Conservation (phyloP, 768 basidiomycete species). For the Macrolepiota dolichaula region DNA sequence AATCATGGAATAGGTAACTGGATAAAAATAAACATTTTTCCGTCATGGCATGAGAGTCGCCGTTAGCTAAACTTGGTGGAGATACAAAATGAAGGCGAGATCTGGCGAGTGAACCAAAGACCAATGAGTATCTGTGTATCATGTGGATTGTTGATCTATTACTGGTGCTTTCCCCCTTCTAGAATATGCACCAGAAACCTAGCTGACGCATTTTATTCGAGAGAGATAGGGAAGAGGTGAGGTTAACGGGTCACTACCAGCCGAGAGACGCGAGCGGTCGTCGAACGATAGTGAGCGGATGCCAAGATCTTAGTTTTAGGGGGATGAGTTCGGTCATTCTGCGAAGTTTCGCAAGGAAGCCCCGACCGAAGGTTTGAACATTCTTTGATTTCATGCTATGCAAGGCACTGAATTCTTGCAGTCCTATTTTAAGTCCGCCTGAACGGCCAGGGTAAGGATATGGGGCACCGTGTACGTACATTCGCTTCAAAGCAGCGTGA, state of each 20-base stretch:
- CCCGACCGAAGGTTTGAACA: conserved; percentile 1
- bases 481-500: not conserved
- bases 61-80: conserved; percentile 1
- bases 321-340: not conserved
- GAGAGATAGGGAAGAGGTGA: not conserved
- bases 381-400: conserved; percentile 15
- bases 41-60: conserved; percentile 9
- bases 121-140: not conserved
- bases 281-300: not conserved
- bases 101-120: not conserved
- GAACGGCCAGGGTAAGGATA: not conserved
- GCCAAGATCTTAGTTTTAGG: conserved; percentile 2
- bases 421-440: conserved; percentile 1
- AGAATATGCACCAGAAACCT: not conserved
- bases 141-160: not conserved
- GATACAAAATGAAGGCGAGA: conserved; percentile 6
- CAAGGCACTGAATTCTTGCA: conserved; percentile 11
- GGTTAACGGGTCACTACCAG: not conserved
- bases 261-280: not conserved
- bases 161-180: not conserved
- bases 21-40: conserved; percentile 5
- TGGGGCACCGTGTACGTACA: not conserved
- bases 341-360: conserved; percentile 10
- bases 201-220: too few species aligned
- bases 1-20: not conserved